These are phyloP conservation scores for Elongisporangium senticosum DNA, from an alignment of 352 stramenopile species.

Conservation along the genomic window DNA sequence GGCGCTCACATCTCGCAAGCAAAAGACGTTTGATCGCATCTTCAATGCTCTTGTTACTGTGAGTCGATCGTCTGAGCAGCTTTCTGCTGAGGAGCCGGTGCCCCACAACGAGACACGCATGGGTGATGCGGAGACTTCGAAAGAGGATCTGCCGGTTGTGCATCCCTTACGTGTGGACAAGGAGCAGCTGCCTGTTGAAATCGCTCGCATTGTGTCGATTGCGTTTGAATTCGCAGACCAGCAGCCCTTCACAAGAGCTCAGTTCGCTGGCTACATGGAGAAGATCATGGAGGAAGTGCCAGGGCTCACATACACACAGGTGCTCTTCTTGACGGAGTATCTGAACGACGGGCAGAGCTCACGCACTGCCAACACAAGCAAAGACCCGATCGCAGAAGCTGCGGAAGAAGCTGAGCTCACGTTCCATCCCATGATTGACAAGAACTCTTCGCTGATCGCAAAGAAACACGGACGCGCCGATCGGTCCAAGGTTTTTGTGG, in stretches of 20 bases:
- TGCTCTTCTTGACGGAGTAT: slow-evolving; percentile 59
- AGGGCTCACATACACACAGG: slow-evolving; percentile 64
- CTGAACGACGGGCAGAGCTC: slow-evolving; percentile 32
- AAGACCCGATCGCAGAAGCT: slow-evolving; percentile 11
- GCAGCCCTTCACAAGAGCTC: slow-evolving; percentile 27
- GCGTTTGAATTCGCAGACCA: slow-evolving; percentile 62
- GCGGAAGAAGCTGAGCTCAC: slow-evolving; percentile 50
- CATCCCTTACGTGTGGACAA: slow-evolving; percentile 32
- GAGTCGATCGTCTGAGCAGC: slow-evolving; percentile 1
- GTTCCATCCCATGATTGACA: slow-evolving; percentile 64
- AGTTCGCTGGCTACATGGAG: slow-evolving; percentile 56
- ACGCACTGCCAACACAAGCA: slow-evolving; percentile 11
- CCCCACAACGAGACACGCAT: not conserved
- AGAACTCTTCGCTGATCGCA: slow-evolving; percentile 55
- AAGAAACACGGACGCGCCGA: slow-evolving; percentile 55
- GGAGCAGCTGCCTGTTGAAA: slow-evolving; percentile 38
- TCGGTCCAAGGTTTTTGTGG: slow-evolving; percentile 57
- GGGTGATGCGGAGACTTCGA: too few species aligned
- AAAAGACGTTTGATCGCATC: slow-evolving; percentile 49
- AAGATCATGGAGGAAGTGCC: slow-evolving; percentile 52
- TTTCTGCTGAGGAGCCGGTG: not conserved
- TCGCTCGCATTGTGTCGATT: slow-evolving; percentile 48
- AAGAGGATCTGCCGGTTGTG: slow-evolving; percentile 9
- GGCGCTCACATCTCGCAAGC: slow-evolving; percentile 49
- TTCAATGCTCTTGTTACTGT: slow-evolving; percentile 34